These are phyloP conservation scores for Auricularia auricula-judae DNA, from an alignment of 768 basidiomycete species.

Conservation along the genomic window DNA sequence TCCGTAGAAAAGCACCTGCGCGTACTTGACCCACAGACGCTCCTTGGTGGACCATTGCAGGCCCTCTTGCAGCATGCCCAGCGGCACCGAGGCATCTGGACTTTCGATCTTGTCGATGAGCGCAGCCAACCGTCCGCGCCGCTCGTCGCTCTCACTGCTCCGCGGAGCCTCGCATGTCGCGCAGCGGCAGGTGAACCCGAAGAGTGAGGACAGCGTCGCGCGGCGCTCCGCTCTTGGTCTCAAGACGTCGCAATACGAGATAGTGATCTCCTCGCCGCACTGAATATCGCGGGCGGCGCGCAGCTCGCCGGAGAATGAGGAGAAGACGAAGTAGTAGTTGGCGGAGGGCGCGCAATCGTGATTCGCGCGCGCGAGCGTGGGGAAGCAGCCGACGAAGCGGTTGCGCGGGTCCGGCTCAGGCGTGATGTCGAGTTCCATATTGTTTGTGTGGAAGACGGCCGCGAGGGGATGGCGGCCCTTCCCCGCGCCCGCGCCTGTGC, in stretches of 20 bases:
- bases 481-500: neutral
- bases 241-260: slow-evolving; percentile 7
- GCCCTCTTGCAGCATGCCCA: neutral
- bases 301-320: slow-evolving; percentile 2
- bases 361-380: slow-evolving; percentile 4
- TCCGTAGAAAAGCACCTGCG: neutral
- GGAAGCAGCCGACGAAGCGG: slow-evolving; percentile 2
- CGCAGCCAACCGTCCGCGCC: neutral
- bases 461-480: neutral
- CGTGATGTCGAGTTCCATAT: neutral
- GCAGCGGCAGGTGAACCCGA: slow-evolving; percentile 5
- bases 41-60: neutral
- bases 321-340: slow-evolving; percentile 4
- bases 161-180: neutral
- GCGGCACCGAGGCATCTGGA: neutral
- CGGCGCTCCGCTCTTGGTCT: neutral
- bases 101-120: neutral
- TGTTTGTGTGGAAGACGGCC: slow-evolving; percentile 4
- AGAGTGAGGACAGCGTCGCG: neutral
- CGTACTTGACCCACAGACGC: neutral
- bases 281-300: slow-evolving; percentile 5
- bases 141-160: slow-evolving; percentile 1
- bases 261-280: slow-evolving; percentile 6
- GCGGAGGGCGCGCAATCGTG: slow-evolving; percentile 6
- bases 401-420: neutral